phyloP scores from a whole-genome alignment of 306 rosid species.

The Cotoneaster glaucophyllus region DNA sequence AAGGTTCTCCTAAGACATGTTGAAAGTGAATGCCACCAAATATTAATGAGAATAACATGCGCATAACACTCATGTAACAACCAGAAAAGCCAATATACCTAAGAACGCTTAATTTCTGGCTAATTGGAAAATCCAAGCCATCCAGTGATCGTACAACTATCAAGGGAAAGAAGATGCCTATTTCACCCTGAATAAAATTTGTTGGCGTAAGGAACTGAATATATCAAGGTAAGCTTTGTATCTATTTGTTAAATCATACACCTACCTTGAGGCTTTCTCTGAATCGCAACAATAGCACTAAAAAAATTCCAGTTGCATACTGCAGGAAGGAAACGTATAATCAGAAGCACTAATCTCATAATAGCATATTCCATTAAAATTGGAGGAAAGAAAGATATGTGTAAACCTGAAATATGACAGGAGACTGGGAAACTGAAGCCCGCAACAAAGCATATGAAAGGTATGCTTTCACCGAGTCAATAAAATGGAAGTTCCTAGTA shows the following conservation, averaged over 20 bases:
- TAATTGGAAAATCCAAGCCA: constrained; percentile 63
- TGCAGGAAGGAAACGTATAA: constrained; percentile 38
- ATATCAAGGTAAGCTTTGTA: constrained; percentile 12
- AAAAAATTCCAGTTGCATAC: constrained; percentile 95
- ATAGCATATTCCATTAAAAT: constrained; percentile 6
- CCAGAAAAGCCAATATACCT: constrained; percentile 52
- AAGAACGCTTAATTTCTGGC: constrained; percentile 87
- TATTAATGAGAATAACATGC: neutral
- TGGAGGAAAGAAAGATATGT: constrained; percentile 7
- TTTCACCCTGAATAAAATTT: constrained; percentile 81
- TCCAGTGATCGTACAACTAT: constrained; percentile 91
- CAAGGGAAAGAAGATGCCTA: constrained; percentile 95
- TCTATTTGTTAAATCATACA: constrained; percentile 23
- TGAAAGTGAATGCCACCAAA: neutral
- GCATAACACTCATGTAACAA: constrained; percentile 16
- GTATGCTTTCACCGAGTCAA: constrained; percentile 99
- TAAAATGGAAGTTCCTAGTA: constrained; percentile 92
- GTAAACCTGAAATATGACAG: constrained; percentile 92
- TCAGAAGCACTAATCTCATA: constrained; percentile 19
- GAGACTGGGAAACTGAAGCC: constrained; percentile 92
- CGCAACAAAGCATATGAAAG: constrained; percentile 93
- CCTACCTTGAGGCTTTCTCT: constrained; percentile 98
- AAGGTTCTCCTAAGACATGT: neutral
- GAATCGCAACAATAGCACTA: constrained; percentile 83
- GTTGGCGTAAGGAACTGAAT: constrained; percentile 17